Evolutionary conservation across 2,329 filamentous ascomycete genomes (phyloP), one percentile per base, ranked within the genome.

Genomic region (Monilinia vaccinii-corymbosi): DNA sequence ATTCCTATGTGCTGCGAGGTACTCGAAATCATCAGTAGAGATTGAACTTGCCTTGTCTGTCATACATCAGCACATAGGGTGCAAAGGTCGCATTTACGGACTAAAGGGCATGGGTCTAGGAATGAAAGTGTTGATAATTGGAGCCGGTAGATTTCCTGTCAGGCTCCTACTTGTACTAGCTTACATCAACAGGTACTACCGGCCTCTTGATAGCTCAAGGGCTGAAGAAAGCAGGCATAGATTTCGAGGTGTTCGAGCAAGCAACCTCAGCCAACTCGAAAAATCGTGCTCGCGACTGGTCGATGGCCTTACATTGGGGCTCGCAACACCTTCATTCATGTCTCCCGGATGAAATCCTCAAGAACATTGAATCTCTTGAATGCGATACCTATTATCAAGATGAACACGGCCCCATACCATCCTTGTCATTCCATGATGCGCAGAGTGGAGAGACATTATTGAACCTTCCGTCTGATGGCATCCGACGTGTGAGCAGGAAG

Each of bases 191-290:
- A 58, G 56, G 45, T 11, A 50, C 38, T 13, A 36, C 56, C 36
- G 56, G 56, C 21, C 56, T 58, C 7, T 21, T 58, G 8, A 51
- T 50, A 44, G 56, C 48, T 11, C 56, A 58, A 45, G 56, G 56
- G 11, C 38, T 51, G 14, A 58, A 58, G 31, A 51, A 45, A 51
- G n/a, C 47, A 42, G 46, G 36, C 28, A 51, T 58, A 16, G 0
- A 18, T 25, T 49, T 49, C n/a, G 56, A 58, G 28, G 34, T 58
- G 31, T 58, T 34, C 47, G 34, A 58, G 38, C 47, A 40, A 31
- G 25, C 18, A 44, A n/a, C 25, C 36, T 50, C 46, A 11, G 56
- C 53, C 11, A 18, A 40, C 46, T 10, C 31, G n/a, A 47, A 23
- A 5, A 25, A 51, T 2, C 31, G 47, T 44, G 13, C 25, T 45